Evolutionary conservation across 2,329 filamentous ascomycete genomes (phyloP).

Genomic region (Apiospora malaysiana): DNA sequence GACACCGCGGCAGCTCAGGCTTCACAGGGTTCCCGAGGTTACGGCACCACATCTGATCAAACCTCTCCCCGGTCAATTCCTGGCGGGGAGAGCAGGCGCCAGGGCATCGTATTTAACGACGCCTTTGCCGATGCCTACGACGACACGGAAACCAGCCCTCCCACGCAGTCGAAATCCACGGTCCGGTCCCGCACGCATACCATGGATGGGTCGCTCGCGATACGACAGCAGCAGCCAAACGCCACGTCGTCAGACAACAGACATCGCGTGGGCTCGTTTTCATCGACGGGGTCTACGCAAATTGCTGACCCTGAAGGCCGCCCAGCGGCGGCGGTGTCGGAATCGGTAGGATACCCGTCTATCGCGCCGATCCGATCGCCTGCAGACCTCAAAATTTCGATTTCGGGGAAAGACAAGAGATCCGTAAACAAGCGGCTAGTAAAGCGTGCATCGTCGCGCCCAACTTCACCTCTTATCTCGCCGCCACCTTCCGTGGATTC

Average conservation of each 20-base stretch:
- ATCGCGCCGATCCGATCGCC: conserved; percentile 39
- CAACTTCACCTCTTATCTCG: conserved; percentile 61
- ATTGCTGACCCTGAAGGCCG: conserved; percentile 53
- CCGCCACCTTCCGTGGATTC: conserved; percentile 65
- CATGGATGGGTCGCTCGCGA: conserved; percentile 55
- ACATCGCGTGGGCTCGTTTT: conserved; percentile 73
- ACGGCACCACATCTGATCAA: conserved; percentile 48
- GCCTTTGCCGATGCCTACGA: conserved; percentile 58
- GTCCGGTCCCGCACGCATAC: conserved; percentile 63
- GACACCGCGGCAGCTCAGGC: conserved; percentile 34
- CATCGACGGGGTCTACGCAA: conserved; percentile 63
- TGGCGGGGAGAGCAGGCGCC: conserved; percentile 53
- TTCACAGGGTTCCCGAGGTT: conserved; percentile 39
- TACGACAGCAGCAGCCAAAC: conserved; percentile 53
- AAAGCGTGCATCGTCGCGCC: conserved; percentile 62
- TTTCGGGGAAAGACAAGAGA: conserved; percentile 53
- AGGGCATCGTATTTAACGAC: conserved; percentile 68
- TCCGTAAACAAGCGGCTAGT: conserved; percentile 56
- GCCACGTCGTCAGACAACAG: conserved; percentile 54
- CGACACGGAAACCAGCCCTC: conserved; percentile 49
- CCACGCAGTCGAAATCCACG: conserved; percentile 42
- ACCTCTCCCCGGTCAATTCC: conserved; percentile 55
- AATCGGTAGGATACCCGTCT: conserved; percentile 51
- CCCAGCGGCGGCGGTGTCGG: conserved; percentile 46
- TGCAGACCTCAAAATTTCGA: conserved; percentile 43